Evolutionary conservation across 768 basidiomycete species (phyloP).

Genomic region (Sarcodon aspratus): DNA sequence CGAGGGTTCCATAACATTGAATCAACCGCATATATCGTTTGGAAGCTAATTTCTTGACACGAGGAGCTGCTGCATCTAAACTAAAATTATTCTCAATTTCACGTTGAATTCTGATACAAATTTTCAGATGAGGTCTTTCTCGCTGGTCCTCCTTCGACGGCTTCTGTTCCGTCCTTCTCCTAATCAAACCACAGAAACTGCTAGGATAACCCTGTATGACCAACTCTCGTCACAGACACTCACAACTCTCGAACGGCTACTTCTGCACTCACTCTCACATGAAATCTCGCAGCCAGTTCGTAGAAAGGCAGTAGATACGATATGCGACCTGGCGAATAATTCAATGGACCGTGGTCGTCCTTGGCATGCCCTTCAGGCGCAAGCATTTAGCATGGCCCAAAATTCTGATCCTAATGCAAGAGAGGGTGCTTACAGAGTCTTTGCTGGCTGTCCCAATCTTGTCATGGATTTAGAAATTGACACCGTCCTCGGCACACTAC

Average conservation of each 20-base stretch:
- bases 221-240: slow-evolving; percentile 58
- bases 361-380: slow-evolving; percentile 73
- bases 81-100: not conserved
- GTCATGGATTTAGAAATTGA: slow-evolving; percentile 69
- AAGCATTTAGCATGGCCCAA: slow-evolving; percentile 56
- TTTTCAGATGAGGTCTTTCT: slow-evolving; percentile 73
- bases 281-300: slow-evolving; percentile 51
- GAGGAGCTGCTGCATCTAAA: not conserved
- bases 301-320: slow-evolving; percentile 62
- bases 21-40: too few species aligned
- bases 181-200: slow-evolving; percentile 19
- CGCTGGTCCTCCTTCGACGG: slow-evolving; percentile 68
- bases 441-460: slow-evolving; percentile 64
- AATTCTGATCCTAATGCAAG: slow-evolving; percentile 15
- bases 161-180: slow-evolving; percentile 59
- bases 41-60: too few species aligned
- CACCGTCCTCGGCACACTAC: slow-evolving; percentile 53
- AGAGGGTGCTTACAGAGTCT: slow-evolving; percentile 49
- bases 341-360: slow-evolving; percentile 66
- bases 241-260: slow-evolving; percentile 56
- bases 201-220: slow-evolving; percentile 62
- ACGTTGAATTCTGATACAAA: not conserved
- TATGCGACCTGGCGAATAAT: slow-evolving; percentile 66
- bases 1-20: too few species aligned
- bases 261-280: slow-evolving; percentile 57